phyloP scores from a whole-genome alignment of 305 asterid genomes.

The Withania somnifera region DNA sequence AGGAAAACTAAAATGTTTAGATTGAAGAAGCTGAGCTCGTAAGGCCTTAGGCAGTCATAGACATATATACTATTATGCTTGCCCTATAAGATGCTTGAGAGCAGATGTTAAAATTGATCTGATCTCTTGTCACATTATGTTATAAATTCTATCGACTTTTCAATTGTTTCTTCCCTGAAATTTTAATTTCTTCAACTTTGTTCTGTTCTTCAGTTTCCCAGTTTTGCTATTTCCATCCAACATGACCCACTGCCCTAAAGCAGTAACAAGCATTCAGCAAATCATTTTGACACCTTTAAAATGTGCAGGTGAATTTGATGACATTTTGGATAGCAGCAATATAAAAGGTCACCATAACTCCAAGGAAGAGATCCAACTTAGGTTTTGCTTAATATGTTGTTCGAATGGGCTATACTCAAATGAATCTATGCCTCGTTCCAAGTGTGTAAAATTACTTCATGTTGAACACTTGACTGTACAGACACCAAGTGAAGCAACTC shows the following conservation, averaged over 20 bases:
- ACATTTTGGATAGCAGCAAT: slow-evolving; percentile 44
- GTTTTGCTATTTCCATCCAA: not conserved
- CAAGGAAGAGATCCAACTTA: slow-evolving; percentile 43
- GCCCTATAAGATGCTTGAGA: not conserved
- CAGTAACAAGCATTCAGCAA: not conserved
- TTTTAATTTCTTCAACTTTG: not conserved
- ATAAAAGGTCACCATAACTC: slow-evolving; percentile 15
- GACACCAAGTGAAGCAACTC: slow-evolving; percentile 64
- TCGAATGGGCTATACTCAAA: slow-evolving; percentile 23
- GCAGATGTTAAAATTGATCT: not conserved
- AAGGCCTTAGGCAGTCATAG: not conserved
- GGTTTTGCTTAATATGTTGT: slow-evolving; percentile 20
- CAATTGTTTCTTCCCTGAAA: not conserved
- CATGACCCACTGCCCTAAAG: not conserved
- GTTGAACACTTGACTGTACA: slow-evolving; percentile 59
- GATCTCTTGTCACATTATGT: not conserved
- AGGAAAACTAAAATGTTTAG: not conserved
- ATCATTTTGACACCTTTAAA: slow-evolving; percentile 3
- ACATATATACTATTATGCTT: not conserved
- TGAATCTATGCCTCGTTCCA: slow-evolving; percentile 38
- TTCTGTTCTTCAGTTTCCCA: not conserved
- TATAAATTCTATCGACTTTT: not conserved
- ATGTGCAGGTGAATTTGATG: slow-evolving; percentile 87
- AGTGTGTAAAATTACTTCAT: slow-evolving; percentile 29
- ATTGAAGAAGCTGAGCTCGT: not conserved